phyloP scores from a whole-genome alignment of 1,139 yeast genomes.

The Suhomyces maxii region DNA sequence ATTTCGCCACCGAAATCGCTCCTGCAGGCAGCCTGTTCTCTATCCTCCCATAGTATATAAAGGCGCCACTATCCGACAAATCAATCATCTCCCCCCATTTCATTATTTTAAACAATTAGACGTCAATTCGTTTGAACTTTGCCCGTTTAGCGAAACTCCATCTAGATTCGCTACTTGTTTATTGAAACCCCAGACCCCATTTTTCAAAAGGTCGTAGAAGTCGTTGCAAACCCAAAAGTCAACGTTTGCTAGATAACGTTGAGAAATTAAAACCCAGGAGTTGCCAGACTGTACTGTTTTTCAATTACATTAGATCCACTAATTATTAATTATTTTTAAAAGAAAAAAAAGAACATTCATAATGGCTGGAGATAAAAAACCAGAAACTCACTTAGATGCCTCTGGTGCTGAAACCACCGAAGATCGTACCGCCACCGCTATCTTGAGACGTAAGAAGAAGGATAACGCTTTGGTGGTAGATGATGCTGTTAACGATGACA shows the following conservation, averaged over 20 bases:
- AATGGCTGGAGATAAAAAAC: slow-evolving; percentile 33
- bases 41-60: slow-evolving; percentile 3
- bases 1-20: slow-evolving; percentile 9
- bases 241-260: slow-evolving; percentile 10
- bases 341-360: neutral
- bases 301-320: neutral
- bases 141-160: neutral
- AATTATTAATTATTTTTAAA: too few species aligned
- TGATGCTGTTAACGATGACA: slow-evolving; percentile 96
- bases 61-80: neutral
- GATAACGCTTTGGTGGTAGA: slow-evolving; percentile 92
- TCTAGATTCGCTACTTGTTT: neutral
- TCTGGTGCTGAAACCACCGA: slow-evolving; percentile 51
- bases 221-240: slow-evolving; percentile 11
- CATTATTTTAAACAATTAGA: neutral
- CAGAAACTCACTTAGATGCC: slow-evolving; percentile 47
- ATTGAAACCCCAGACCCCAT: neutral
- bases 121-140: neutral
- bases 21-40: slow-evolving; percentile 8
- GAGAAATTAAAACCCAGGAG: slow-evolving; percentile 4
- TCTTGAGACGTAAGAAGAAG: slow-evolving; percentile 95
- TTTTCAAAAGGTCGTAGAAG: neutral
- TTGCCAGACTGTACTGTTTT: slow-evolving; percentile 3
- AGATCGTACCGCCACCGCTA: slow-evolving; percentile 96
- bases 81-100: neutral